Evolutionary conservation across 106 monocot genomes (phyloP), one percentile per base, ranked within the genome.

Genomic region (Dioscorea zingiberensis): DNA sequence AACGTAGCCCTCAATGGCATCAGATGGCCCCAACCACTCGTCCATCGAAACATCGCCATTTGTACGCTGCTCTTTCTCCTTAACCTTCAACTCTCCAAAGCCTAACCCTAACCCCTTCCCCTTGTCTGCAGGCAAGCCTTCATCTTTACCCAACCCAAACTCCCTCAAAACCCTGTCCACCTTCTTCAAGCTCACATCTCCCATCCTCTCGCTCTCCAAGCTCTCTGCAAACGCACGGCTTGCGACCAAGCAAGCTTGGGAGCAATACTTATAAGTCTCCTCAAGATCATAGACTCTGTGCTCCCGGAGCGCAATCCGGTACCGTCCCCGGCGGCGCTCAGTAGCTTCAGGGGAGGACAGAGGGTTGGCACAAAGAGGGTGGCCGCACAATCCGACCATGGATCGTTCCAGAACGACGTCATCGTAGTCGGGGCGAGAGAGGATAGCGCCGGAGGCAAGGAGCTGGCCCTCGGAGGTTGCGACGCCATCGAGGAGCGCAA

Each of bases 1-100:
- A 19, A 89, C 84, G 56, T 93, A 93, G 0, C 93, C 98, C 59
- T 98, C 98, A 17, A 98, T 82, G 17, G 98, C 98, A 70, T 87
- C 63, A 0, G 82, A 25, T 0, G 86, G 81, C 0, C 93, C 89
- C 23, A 85, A 70, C 95, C 85, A 91, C 46, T 95, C 83, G 21
- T 83, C 73, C 61, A 87, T 29, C 14, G 74, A 27, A 3, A 83
- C 71, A 49, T 80, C 83, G 0, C 76, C 81, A 6, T 47, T 48
- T 23, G 47, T 58, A 11, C 64, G 48, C 21, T 64, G 71, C 30
- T 12, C 68, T 70, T 80, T 90, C 87, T 94, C 94, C 60, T 46
- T 68, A 66, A 91, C 85, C 22, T 48, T 79, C 70, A 92, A 60
- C 25, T 60, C 70, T 1, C 78, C 64, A 48, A 81, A n/a, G n/a